Conservation (phyloP, 371 early-diverging fungal genomes). For the Rhizopus arrhizus region DNA sequence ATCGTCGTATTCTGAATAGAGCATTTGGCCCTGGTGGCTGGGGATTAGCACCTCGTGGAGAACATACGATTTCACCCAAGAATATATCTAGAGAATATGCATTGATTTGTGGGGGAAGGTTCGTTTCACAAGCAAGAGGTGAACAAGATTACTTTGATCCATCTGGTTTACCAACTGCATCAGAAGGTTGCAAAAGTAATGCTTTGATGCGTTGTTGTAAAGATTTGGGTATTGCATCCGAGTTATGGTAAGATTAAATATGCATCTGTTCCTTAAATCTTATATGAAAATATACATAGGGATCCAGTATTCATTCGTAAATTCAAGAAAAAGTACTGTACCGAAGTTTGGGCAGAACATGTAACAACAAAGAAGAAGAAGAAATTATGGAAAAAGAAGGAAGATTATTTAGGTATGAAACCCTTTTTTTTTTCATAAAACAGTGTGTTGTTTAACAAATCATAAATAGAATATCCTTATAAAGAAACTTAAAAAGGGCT, state of each 20-base stretch:
- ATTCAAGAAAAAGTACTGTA: constrained; percentile 81
- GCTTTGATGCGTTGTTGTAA: constrained; percentile 97
- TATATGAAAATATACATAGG: constrained; percentile 27
- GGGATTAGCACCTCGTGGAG: constrained; percentile 92
- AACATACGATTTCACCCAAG: constrained; percentile 78
- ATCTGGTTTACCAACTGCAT: constrained; percentile 78
- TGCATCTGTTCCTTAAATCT: too few relatives aligned
- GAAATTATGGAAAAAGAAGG: constrained; percentile 85
- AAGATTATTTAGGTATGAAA: constrained; percentile 58
- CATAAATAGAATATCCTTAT: constrained; percentile 39
- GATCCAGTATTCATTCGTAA: constrained; percentile 88
- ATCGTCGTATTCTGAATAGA: constrained; percentile 88
- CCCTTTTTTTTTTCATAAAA: too few relatives aligned
- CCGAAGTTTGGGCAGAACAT: constrained; percentile 79
- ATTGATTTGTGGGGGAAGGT: constrained; percentile 80
- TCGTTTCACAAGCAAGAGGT: constrained; percentile 93
- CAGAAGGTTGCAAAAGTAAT: constrained; percentile 93
- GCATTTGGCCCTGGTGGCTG: constrained; percentile 97
- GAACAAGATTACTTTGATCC: constrained; percentile 89
- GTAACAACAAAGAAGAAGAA: constrained; percentile 71
- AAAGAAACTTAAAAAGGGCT: constrained; percentile 33
- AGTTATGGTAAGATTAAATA: constrained; percentile 72
- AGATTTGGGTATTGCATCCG: constrained; percentile 91
- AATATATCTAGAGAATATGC: constrained; percentile 92
- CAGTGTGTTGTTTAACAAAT: background rate